Base-by-base conservation (phyloP, 2,329 filamentous ascomycete genomes). In the Fusarium nelsonii region DNA sequence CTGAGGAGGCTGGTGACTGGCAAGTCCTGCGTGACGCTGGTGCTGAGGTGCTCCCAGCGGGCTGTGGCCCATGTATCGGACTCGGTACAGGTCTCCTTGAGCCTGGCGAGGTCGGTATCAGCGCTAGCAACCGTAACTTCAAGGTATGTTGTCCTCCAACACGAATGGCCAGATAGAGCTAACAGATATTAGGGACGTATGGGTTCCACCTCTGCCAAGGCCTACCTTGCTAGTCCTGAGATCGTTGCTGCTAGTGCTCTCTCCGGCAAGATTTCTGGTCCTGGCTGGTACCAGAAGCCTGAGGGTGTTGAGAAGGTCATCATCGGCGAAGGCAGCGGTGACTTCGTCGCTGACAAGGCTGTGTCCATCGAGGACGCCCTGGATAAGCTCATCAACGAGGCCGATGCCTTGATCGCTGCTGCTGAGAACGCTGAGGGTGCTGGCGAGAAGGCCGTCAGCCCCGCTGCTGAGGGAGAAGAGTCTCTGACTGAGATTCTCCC, bases 211-310 rank as follows among this genome's bases (percentile, higher is more conserved):
- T 37, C 53, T 7, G 92, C 93, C 0, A 90, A 93, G 74, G 93
- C 93, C 0, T 97, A 97, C 77, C 89, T 97, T 1, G 92, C 91
- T 8, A 95, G 91, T 70, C 94, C 96, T 1, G 94, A 97, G 75
- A 90, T 97, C 4, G 95, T 98, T 1, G 95, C 95, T 6, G 94
- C 96, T 9, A 97, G 92, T 73, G 95, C 95, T 4, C 81, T 97
- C 0, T 74, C 84, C 16, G 92, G 92, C 14, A 86, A 85, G 64
- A 93, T 94, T 36, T 83, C 88, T 11, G 92, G 94, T 0, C 92
- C 95, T 1, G 93, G 92, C 26, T 90, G 86, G 85, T 97, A 97
- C 76, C 78, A 92, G 78, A 86, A 86, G 74, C 92, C 93, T 0
- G 88, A 90, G 55, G 88, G 87, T 49, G 88, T 89, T 36, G 81